phyloP scores from a whole-genome alignment of 192 early-diverging fungal genomes.

The Backusella macrospora region DNA sequence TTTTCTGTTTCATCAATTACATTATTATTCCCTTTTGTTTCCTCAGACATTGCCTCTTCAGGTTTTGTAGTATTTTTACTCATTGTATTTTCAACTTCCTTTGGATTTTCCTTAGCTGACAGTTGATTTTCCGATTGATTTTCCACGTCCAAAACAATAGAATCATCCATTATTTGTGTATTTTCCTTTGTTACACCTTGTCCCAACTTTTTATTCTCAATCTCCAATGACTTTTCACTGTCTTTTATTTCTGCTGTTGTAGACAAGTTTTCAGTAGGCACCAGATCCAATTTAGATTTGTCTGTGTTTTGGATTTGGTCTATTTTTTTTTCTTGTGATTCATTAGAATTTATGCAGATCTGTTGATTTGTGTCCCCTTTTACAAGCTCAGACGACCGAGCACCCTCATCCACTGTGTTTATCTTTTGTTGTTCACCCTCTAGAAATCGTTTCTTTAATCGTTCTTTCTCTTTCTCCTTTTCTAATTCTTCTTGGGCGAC shows the following conservation, averaged over 20 bases:
- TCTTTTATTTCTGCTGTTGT: no score
- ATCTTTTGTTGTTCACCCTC: background rate
- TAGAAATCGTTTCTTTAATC: background rate
- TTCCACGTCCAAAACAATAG: background rate
- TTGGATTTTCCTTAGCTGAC: no score
- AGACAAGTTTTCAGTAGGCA: background rate
- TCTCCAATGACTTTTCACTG: background rate
- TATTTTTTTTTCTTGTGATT: background rate
- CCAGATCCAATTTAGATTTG: background rate
- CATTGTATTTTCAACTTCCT: background rate
- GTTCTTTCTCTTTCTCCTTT: background rate
- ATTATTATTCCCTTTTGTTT: background rate
- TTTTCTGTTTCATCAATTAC: background rate
- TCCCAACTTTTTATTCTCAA: background rate
- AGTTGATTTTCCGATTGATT: background rate
- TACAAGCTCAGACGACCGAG: background rate
- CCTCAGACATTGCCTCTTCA: background rate
- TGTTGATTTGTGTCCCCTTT: background rate
- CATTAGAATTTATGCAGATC: background rate
- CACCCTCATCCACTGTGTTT: background rate
- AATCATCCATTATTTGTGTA: background rate
- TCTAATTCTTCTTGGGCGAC: conserved; percentile 7
- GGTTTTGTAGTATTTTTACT: background rate
- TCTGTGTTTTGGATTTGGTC: background rate
- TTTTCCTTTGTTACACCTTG: background rate